Base-by-base conservation (phyloP, 179 eudicot species). In the Gypsophila paniculata region DNA sequence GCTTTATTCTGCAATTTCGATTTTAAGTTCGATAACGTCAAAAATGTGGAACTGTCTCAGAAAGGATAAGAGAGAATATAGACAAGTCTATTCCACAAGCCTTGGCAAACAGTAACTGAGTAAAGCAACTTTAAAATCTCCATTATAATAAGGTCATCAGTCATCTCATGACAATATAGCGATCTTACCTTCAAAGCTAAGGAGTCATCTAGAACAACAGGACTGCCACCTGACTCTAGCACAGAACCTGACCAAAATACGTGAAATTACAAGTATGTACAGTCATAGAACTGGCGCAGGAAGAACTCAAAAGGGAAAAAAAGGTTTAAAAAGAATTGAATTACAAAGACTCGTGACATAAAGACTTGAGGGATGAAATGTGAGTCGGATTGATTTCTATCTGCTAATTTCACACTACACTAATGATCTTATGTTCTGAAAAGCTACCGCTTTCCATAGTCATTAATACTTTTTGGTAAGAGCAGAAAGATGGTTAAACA, bases 1-100 rank as follows among this genome's bases (percentile, higher is more conserved):
- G 96, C 60, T 74, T 88, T 91, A 21, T 80, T 79, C 97, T 93
- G 96, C 88, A 85, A 80, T 75, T 68, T 60, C 21, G 22, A 65
- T 32, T n/a, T n/a, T n/a, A n/a, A n/a, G n/a, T n/a, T n/a, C n/a
- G n/a, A n/a, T n/a, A n/a, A n/a, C n/a, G n/a, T n/a, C n/a, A n/a
- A 51, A n/a, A 29, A 6, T 61, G 14, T 55, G 26, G 22, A 60
- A 44, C 23, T 10, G 11, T 34, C 2, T 25, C 8, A 54, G 6
- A 63, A 61, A 58, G n/a, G 21, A 67, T 58, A 23, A 65, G 54
- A 34, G 3, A 3, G 13, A 48, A 34, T 29, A 6, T 18, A 54
- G 52, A 55, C 62, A 17, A 69, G 36, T 23, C 64, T 38, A 49
- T 55, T 39, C 39, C 66, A 36, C 4, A 21, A 63, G 36, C 9